Percentiles rank a stretch among this genome's conserved stretches.
These are phyloP conservation scores for Colletotrichum navitas DNA, from an alignment of 2,329 filamentous ascomycete species.

Conservation along the genomic window DNA sequence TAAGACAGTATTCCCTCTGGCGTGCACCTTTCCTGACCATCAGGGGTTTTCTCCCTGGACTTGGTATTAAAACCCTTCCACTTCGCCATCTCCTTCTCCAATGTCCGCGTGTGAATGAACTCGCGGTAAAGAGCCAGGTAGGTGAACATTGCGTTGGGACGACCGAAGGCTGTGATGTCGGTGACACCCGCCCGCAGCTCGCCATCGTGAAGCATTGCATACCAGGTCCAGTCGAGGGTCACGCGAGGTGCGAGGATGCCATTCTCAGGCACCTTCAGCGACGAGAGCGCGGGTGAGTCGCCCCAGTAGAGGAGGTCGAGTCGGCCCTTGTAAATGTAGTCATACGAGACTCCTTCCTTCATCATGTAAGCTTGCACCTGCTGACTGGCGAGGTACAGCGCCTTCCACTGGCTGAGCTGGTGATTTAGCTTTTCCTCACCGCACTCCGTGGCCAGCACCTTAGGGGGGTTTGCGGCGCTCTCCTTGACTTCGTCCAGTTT, in stretches of 20 bases:
- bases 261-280: constrained; percentile 31
- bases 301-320: constrained; percentile 41
- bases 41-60: constrained; percentile 28
- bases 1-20: constrained; percentile 42
- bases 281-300: constrained; percentile 39
- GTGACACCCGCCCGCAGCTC: constrained; percentile 43
- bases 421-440: constrained; percentile 38
- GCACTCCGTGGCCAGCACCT: constrained; percentile 37
- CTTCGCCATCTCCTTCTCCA: constrained; percentile 39
- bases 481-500: constrained; percentile 37
- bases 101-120: constrained; percentile 36
- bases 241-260: constrained; percentile 43
- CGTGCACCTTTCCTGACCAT: constrained; percentile 41
- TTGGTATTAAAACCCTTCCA: constrained; percentile 43
- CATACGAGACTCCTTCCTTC: constrained; percentile 39
- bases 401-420: constrained; percentile 43
- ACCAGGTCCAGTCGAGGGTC: constrained; percentile 44
- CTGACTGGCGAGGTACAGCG: constrained; percentile 48
- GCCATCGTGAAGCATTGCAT: constrained; percentile 44
- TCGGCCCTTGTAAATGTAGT: constrained; percentile 42
- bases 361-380: constrained; percentile 51
- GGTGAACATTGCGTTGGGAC: constrained; percentile 42
- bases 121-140: constrained; percentile 42
- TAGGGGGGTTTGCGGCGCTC: constrained; percentile 29
- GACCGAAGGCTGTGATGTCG: constrained; percentile 44